Conservation (phyloP, 1,284 basidiomycete species). For the Microbotryum silenes-acaulis region DNA sequence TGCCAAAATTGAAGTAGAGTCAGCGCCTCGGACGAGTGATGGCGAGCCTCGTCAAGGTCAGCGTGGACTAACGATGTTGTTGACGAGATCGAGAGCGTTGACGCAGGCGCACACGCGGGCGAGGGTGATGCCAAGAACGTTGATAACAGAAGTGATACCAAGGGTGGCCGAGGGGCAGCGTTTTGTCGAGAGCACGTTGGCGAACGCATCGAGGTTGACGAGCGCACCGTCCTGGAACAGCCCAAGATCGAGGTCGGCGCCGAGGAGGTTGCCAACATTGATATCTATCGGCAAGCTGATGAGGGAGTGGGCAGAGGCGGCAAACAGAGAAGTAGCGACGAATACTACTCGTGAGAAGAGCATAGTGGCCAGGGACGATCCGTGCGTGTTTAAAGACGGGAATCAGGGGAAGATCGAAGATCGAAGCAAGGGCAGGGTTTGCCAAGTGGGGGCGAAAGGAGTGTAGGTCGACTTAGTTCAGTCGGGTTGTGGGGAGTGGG, state of each 20-base stretch:
- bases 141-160: slow-evolving; percentile 2
- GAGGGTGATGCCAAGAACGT: neutral
- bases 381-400: too few species aligned
- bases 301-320: slow-evolving; percentile 3
- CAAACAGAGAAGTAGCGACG: slow-evolving; percentile 1
- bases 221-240: neutral
- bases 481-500: too few species aligned
- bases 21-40: neutral
- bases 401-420: too few species aligned
- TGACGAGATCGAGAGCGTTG: neutral
- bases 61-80: slow-evolving; percentile 1
- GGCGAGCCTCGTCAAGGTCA: neutral
- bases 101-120: slow-evolving; percentile 13
- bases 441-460: too few species aligned
- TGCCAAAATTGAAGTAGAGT: neutral
- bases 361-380: too few species aligned
- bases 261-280: slow-evolving; percentile 12
- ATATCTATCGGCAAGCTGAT: neutral
- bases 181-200: slow-evolving; percentile 8
- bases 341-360: neutral
- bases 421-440: too few species aligned
- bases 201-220: slow-evolving; percentile 1
- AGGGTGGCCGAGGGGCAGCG: slow-evolving; percentile 12
- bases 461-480: too few species aligned
- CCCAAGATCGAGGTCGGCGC: slow-evolving; percentile 3